Base-by-base conservation (phyloP, 768 basidiomycete species). In the Sutorius australiensis region DNA sequence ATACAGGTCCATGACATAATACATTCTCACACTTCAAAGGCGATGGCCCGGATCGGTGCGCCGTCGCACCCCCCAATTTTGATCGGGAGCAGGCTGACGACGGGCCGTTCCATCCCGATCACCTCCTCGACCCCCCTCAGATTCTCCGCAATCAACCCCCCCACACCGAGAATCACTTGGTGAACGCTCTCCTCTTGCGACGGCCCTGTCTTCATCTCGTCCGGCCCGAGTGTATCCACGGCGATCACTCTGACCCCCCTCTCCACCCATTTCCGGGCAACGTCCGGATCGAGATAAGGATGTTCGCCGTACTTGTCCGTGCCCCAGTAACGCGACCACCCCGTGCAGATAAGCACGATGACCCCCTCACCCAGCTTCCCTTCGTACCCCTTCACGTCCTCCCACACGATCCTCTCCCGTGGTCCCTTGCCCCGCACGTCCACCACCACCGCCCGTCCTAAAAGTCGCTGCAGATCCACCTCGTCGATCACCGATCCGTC, bases 81-180 rank as follows among this genome's bases (percentile, higher is more conserved):
- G 37, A 89, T 61, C 1, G 86, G 86, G 37, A 83, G 59, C 43
- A 87, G 58, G 43, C 77, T 81, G 31, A 85, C 77, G 21, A 74
- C 61, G 64, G 75, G 78, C 11, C 65, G 57, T 33, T 65, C 62
- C 32, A 65, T 63, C 27, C 39, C 50, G 7, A 67, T 47, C 7
- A 86, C 63, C 36, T 59, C 59, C 38, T 78, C 77, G 53, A 89
- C 57, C 51, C 80, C 80, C 6, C 74, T 78, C 64, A 90, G 53
- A 59, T 89, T 89, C 71, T 89, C 87, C 10, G 78, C 84, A 53
- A 90, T 87, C 5, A 82, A 54, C 6, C 80, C 80, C 0, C 81
- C 84, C n/a, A 72, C 73, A 28, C 81, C 81, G 27, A 89, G 73
- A 24, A 88, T 70, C 0, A 70, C 70, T 27, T 78, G 70, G 63